Percentiles rank a stretch among this genome's conserved stretches.
phyloP scores from a whole-genome alignment of 2,329 filamentous ascomycete species.

The Penicillium sp. region DNA sequence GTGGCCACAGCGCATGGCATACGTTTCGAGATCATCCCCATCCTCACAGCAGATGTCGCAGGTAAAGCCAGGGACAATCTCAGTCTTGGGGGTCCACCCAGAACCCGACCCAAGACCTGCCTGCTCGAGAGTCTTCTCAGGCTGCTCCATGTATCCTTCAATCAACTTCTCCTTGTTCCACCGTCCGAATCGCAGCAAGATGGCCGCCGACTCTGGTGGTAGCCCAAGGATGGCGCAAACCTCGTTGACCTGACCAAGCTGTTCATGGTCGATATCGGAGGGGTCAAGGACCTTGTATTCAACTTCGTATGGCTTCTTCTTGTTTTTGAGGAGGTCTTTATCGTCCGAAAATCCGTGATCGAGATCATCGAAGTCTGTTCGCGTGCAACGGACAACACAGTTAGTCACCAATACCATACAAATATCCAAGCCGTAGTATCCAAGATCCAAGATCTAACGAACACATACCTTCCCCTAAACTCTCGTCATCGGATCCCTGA shows the following conservation, averaged over 20 bases:
- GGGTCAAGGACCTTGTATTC: constrained; percentile 79
- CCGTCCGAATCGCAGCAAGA: constrained; percentile 79
- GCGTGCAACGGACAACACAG: neutral
- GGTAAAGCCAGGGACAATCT: constrained; percentile 69
- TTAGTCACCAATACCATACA: constrained; percentile 6
- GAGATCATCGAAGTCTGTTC: constrained; percentile 55
- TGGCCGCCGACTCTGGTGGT: constrained; percentile 82
- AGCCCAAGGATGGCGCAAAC: constrained; percentile 89
- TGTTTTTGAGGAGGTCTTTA: constrained; percentile 67
- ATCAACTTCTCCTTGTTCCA: constrained; percentile 97
- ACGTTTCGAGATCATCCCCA: constrained; percentile 68
- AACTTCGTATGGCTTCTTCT: constrained; percentile 74
- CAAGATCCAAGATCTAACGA: neutral
- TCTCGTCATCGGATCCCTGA: constrained; percentile 70
- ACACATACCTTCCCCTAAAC: constrained; percentile 41
- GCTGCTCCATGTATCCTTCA: constrained; percentile 91
- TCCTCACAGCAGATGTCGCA: constrained; percentile 98
- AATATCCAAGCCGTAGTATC: too few species aligned
- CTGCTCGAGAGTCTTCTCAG: constrained; percentile 73
- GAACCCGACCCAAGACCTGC: constrained; percentile 71
- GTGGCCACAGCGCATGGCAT: constrained; percentile 93
- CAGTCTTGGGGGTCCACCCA: constrained; percentile 62
- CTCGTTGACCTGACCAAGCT: constrained; percentile 80
- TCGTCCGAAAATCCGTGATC: constrained; percentile 63
- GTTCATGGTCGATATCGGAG: constrained; percentile 74